These are phyloP conservation scores for Chaetomium sp. DNA, from an alignment of 2,329 filamentous ascomycete species.

Conservation along the genomic window DNA sequence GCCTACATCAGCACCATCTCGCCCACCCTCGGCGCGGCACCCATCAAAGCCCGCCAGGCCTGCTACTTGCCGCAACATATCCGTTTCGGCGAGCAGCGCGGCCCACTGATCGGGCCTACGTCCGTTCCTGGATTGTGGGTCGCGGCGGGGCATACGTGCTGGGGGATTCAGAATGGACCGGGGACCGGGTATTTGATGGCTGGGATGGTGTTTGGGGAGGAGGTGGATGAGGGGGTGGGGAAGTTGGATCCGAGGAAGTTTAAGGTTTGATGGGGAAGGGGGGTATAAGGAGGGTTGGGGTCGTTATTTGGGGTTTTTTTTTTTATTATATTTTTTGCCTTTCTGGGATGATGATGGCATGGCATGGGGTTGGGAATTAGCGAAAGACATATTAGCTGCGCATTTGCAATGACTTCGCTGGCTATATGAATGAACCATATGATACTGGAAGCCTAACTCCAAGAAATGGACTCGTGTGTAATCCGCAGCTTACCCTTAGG, in stretches of 20 bases:
- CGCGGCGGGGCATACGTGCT: conserved; percentile 90
- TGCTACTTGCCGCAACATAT: conserved; percentile 85
- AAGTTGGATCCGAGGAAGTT: conserved; percentile 62
- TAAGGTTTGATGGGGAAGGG: conserved; percentile 36
- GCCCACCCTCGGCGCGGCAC: conserved; percentile 58
- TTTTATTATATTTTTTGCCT: too few species aligned
- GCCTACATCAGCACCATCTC: conserved; percentile 66
- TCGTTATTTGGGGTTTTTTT: too few species aligned
- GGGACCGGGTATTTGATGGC: conserved; percentile 78
- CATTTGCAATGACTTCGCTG: too few species aligned
- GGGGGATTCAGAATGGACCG: conserved; percentile 95
- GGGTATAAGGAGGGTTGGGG: neutral
- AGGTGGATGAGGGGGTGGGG: conserved; percentile 60
- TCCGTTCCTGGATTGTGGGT: conserved; percentile 68
- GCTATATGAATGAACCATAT: too few species aligned
- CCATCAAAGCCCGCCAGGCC: conserved; percentile 72
- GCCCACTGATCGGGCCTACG: conserved; percentile 72
- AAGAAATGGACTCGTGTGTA: too few species aligned
- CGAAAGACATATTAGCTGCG: too few species aligned
- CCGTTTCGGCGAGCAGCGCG: conserved; percentile 51
- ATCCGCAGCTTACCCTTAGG: too few species aligned
- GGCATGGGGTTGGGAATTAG: too few species aligned
- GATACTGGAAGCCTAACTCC: too few species aligned
- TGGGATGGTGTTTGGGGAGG: conserved; percentile 65
- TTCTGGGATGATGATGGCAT: too few species aligned